phyloP scores from a whole-genome alignment of 768 basidiomycete species.

The Aureoboletus auriporus region DNA sequence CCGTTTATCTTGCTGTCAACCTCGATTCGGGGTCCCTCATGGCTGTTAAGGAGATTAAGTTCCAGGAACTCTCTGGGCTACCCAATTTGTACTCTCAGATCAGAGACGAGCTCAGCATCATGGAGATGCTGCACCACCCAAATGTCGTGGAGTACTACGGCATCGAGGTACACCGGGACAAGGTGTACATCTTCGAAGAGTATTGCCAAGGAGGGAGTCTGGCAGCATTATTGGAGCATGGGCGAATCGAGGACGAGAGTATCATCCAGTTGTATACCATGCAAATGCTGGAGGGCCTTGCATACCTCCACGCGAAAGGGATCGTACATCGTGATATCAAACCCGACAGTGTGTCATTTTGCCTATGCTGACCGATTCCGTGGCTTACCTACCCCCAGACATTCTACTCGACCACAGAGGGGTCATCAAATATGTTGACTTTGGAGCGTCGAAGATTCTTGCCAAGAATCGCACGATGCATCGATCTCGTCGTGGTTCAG shows the following conservation, averaged over 20 bases:
- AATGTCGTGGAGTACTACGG: conserved; percentile 99
- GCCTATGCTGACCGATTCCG: background rate
- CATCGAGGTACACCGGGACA: conserved; percentile 97
- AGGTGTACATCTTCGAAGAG: conserved; percentile 98
- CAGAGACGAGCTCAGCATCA: conserved; percentile 92
- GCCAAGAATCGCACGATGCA: conserved; percentile 84
- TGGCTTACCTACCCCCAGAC: conserved; percentile 46
- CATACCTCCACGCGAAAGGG: conserved; percentile 88
- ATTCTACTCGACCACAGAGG: conserved; percentile 87
- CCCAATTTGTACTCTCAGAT: conserved; percentile 90
- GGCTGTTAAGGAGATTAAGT: conserved; percentile 99
- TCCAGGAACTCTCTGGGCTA: conserved; percentile 86
- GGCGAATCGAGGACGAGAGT: conserved; percentile 93
- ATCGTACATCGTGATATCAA: conserved; percentile 97
- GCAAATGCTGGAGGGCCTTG: conserved; percentile 93
- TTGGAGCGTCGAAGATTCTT: conserved; percentile 95
- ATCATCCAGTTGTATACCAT: conserved; percentile 94
- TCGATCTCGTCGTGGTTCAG: conserved; percentile 58
- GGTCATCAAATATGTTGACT: conserved; percentile 96
- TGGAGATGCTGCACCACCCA: conserved; percentile 97
- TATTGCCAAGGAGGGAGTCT: conserved; percentile 96
- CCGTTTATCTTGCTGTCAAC: conserved; percentile 98
- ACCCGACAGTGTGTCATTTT: conserved; percentile 80
- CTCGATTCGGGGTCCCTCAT: conserved; percentile 93
- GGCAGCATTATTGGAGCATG: conserved; percentile 83